These are phyloP conservation scores for Coelastrella sp. DNA, from an alignment of 139 green algal species.

Conservation along the genomic window DNA sequence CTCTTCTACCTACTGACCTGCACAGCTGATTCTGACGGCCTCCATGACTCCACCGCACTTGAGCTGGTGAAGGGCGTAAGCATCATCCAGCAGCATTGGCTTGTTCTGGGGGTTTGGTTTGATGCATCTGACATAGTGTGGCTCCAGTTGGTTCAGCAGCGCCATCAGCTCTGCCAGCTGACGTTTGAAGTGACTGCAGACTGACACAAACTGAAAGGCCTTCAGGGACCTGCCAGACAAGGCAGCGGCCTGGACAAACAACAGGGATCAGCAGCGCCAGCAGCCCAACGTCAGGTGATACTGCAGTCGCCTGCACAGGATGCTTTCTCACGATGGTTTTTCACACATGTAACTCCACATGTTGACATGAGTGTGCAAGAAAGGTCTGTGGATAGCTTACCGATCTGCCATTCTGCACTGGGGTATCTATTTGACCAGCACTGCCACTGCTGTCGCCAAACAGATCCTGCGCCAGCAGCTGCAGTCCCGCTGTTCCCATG, in stretches of 20 bases:
- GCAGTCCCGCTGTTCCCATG: constrained; percentile 66
- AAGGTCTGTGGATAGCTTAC: background rate
- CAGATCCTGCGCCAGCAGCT: constrained; percentile 74
- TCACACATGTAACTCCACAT: background rate
- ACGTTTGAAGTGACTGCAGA: constrained; percentile 92
- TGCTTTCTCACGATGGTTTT: background rate
- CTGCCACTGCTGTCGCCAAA: constrained; percentile 21
- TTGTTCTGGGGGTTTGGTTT: constrained; percentile 94
- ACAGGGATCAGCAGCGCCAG: background rate
- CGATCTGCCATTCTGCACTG: constrained; percentile 2
- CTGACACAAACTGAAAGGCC: constrained; percentile 46
- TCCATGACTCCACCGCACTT: constrained; percentile 98
- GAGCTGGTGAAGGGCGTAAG: constrained; percentile 96
- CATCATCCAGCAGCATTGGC: constrained; percentile 89
- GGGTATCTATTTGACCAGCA: background rate
- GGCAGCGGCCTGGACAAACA: background rate
- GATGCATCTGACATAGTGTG: constrained; percentile 99
- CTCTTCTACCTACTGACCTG: constrained; percentile 66
- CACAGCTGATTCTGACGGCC: constrained; percentile 97
- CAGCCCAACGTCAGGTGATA: background rate
- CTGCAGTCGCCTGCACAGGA: background rate
- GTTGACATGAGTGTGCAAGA: background rate
- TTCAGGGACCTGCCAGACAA: constrained; percentile 23
- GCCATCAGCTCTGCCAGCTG: constrained; percentile 96
- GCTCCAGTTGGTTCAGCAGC: constrained; percentile 92